These are phyloP conservation scores for Haplographium delicatum DNA, from an alignment of 495 filamentous ascomycete species.

Conservation along the genomic window DNA sequence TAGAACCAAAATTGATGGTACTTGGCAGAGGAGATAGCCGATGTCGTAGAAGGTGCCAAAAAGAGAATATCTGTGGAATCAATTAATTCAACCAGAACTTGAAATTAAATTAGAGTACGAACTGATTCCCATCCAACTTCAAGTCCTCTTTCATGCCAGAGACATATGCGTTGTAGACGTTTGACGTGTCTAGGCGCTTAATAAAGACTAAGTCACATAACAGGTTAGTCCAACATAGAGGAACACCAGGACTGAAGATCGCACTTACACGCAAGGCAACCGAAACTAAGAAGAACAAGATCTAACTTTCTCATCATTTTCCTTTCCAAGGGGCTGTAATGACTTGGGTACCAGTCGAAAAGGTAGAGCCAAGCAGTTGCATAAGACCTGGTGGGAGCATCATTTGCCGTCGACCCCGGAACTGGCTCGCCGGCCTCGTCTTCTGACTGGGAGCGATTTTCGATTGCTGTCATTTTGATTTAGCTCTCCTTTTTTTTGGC, in stretches of 20 bases:
- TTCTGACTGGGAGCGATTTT: neutral
- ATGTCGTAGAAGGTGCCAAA: constrained; percentile 34
- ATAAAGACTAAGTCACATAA: constrained; percentile 35
- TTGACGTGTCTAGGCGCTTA: constrained; percentile 45
- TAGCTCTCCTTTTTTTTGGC: too few relatives aligned
- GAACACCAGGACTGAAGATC: too few relatives aligned
- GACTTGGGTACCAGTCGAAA: constrained; percentile 23
- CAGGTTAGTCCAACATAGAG: too few relatives aligned
- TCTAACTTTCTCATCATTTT: constrained; percentile 37
- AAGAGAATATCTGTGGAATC: constrained; percentile 14
- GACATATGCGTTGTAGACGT: constrained; percentile 57
- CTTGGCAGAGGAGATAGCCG: constrained; percentile 41
- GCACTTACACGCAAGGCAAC: constrained; percentile 55
- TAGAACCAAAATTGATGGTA: constrained; percentile 42
- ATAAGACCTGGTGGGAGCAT: neutral
- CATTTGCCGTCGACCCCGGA: neutral
- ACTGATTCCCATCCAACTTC: constrained; percentile 46
- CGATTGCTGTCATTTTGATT: neutral
- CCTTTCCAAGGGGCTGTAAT: constrained; percentile 14
- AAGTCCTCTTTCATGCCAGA: constrained; percentile 61
- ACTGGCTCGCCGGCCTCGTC: neutral
- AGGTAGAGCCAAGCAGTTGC: constrained; percentile 22
- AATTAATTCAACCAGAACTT: neutral
- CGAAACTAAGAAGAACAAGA: constrained; percentile 57
- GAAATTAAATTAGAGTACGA: constrained; percentile 16